Base-by-base conservation (phyloP, 495 filamentous ascomycete genomes). In the Talaromyces proteolyticus region DNA sequence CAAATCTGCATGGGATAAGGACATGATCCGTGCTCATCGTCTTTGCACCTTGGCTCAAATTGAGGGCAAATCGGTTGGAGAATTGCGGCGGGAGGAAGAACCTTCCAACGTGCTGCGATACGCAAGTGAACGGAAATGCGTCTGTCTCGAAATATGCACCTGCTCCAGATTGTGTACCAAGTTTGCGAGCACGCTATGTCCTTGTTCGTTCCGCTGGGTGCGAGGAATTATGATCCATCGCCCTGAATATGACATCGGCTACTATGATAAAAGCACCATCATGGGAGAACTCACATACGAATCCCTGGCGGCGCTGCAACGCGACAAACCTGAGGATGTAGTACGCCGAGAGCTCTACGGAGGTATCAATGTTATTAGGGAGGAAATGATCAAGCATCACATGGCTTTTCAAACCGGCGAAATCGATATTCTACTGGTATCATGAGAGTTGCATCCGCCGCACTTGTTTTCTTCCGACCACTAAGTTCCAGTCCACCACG, bases 141-240 rank as follows among this genome's bases (percentile, higher is more conserved):
- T 69, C 24, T 74, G 70, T 53, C 38, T 42, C 3, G 51, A 55
- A 3, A 21, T 52, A 19, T 73, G 70, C 23, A 49, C n/a, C 24
- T 74, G 70, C 46, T 56, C 66, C 4, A 16, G 14, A 23, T 55
- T 56, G 8, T 74, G 70, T 40, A 70, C 66, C 3, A 6, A 41
- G 8, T 38, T 62, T 16, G 58, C 58, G 3, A 58, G 65, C 43
- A 55, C 53, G 7, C 29, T 14, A 6, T 74, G 70, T 26, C 66
- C 64, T 22, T 74, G 70, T 44, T 56, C 68, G 1, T 62, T 62
- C 36, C 59, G 70, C 26, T 55, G 62, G 50, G 25, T 74, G 37
- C 68, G 64, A 14, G 44, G 44, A 47, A 12, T 20, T 16, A 24
- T 17, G 12, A 17, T 36, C 5, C 25, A 47, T 37, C n/a, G 37